A percentile compares a stretch with the other conserved stretches of the same genome.
Conservation (phyloP, 495 filamentous ascomycete species). For the Niebla homalea region DNA sequence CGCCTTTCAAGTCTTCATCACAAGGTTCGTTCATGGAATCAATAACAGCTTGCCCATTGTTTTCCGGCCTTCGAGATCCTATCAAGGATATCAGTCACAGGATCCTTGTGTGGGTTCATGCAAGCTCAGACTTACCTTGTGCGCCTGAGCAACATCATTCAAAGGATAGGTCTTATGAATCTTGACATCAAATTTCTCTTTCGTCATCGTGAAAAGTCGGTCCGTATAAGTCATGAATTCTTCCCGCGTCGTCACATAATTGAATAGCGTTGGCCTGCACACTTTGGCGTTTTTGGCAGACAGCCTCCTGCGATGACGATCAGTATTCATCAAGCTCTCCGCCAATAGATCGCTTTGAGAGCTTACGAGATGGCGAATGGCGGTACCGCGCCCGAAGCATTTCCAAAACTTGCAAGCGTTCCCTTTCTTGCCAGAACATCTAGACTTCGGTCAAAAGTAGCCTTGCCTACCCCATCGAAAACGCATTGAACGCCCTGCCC, state of each 20-base stretch:
- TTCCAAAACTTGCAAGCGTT: constrained; percentile 74
- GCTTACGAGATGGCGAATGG: constrained; percentile 56
- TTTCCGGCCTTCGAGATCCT: constrained; percentile 71
- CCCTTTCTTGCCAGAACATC: constrained; percentile 72
- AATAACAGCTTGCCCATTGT: constrained; percentile 56
- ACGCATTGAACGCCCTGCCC: constrained; percentile 64
- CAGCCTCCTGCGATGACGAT: constrained; percentile 29
- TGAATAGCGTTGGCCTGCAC: constrained; percentile 57
- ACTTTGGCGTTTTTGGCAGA: constrained; percentile 70
- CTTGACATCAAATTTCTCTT: constrained; percentile 54
- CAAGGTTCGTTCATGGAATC: constrained; percentile 18
- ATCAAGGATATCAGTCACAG: constrained; percentile 1
- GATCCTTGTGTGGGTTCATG: neutral
- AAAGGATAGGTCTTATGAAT: constrained; percentile 79
- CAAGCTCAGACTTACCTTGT: constrained; percentile 32
- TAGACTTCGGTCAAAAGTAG: constrained; percentile 74
- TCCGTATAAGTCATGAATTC: constrained; percentile 59
- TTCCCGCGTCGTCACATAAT: constrained; percentile 61
- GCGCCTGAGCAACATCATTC: constrained; percentile 58
- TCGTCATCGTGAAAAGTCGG: constrained; percentile 59
- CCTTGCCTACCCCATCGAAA: constrained; percentile 81
- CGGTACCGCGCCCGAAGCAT: constrained; percentile 70
- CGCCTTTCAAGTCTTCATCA: neutral
- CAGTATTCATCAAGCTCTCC: neutral
- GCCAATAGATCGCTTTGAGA: neutral